These are phyloP conservation scores for Areca catechu DNA, from an alignment of 176 grass and related monocot species.

Conservation along the genomic window DNA sequence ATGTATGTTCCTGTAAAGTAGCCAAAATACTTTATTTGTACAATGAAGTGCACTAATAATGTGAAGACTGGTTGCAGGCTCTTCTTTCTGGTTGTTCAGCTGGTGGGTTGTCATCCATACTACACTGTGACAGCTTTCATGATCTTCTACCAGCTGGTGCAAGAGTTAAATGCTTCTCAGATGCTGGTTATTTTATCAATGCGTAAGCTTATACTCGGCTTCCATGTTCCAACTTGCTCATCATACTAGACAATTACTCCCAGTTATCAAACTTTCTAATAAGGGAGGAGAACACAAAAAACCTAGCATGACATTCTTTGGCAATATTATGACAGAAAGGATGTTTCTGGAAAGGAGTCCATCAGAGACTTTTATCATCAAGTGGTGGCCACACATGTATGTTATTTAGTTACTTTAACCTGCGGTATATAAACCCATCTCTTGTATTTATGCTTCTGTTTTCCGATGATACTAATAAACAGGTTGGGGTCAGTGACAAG, in stretches of 20 bases:
- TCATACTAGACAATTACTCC: too few relatives aligned
- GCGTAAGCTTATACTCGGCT: constrained; percentile 30
- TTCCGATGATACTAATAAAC: too few relatives aligned
- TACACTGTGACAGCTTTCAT: constrained; percentile 82
- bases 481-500: too few relatives aligned
- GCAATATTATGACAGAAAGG: constrained; percentile 37
- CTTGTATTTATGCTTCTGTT: too few relatives aligned
- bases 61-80: constrained; percentile 29
- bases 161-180: constrained; percentile 80
- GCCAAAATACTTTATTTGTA: too few relatives aligned
- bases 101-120: constrained; percentile 81
- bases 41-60: too few relatives aligned
- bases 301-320: too few relatives aligned
- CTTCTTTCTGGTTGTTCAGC: constrained; percentile 90
- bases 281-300: too few relatives aligned
- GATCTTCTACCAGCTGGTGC: constrained; percentile 41
- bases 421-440: too few relatives aligned
- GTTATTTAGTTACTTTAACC: neutral
- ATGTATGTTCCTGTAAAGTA: neutral
- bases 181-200: constrained; percentile 90
- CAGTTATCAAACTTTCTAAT: too few relatives aligned
- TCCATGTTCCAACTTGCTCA: too few relatives aligned
- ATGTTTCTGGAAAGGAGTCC: constrained; percentile 51
- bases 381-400: constrained; percentile 70
- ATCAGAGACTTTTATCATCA: constrained; percentile 46